Conservation (phyloP, 2,329 filamentous ascomycete species). For the Aschersonia sp. region DNA sequence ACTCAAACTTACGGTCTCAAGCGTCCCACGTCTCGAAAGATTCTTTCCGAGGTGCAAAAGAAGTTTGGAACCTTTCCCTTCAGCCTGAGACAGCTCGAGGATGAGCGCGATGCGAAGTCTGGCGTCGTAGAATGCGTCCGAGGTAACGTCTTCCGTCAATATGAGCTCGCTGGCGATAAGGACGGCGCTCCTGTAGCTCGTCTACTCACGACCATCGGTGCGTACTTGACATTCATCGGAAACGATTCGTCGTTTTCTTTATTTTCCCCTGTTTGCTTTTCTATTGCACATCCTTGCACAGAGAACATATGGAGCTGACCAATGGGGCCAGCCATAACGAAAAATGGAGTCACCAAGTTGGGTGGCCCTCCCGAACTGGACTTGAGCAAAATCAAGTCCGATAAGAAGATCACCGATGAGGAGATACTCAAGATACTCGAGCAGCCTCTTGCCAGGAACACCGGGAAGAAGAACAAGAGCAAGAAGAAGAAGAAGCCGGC, state of each 20-base stretch:
- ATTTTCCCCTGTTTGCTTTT: too few relatives aligned
- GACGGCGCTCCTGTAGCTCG: conserved; percentile 74
- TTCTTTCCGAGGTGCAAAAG: conserved; percentile 88
- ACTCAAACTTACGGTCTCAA: conserved; percentile 86
- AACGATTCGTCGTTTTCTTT: not conserved
- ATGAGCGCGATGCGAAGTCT: conserved; percentile 90
- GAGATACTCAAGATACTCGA: conserved; percentile 91
- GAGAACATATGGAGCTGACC: not conserved
- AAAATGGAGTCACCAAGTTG: conserved; percentile 87
- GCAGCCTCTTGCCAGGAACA: conserved; percentile 72
- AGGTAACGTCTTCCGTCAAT: conserved; percentile 82
- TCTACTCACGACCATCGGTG: conserved; percentile 85
- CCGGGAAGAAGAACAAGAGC: conserved; percentile 87
- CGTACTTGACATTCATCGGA: conserved; percentile 21
- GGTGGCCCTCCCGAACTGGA: conserved; percentile 65
- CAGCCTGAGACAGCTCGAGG: conserved; percentile 89
- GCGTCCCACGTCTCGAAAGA: conserved; percentile 83
- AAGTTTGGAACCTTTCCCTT: conserved; percentile 98
- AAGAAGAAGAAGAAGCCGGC: conserved; percentile 56
- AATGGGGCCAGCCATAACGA: conserved; percentile 62
- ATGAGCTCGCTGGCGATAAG: conserved; percentile 91
- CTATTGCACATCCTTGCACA: not conserved
- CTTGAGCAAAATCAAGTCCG: conserved; percentile 71
- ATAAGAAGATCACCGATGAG: conserved; percentile 96
- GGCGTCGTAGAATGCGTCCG: conserved; percentile 95